Conservation (phyloP, 2,329 filamentous ascomycete genomes). For the Lasiodiplodia citricola region DNA sequence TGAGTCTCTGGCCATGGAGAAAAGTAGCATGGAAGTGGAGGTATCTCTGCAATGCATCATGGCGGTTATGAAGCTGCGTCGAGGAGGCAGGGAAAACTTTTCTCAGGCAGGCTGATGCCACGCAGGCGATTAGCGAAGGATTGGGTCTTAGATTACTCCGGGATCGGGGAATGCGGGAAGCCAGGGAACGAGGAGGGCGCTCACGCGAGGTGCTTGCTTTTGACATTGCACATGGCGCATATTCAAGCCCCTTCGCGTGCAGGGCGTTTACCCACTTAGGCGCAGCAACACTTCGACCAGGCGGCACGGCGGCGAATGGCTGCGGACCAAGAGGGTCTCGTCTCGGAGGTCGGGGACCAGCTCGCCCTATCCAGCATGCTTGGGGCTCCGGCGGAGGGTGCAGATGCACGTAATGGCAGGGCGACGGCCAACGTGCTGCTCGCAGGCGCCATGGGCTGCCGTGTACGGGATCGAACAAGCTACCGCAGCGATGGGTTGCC, state of each 20-base stretch:
- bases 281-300: neutral
- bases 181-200: conserved; percentile 4
- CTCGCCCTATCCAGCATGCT: neutral
- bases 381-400: neutral
- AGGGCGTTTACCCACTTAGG: neutral
- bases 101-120: neutral
- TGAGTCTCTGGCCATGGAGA: neutral
- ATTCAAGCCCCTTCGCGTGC: conserved; percentile 15
- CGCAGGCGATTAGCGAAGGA: conserved; percentile 23
- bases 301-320: conserved; percentile 2
- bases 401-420: conserved; percentile 21
- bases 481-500: conserved; percentile 27
- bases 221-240: conserved; percentile 14
- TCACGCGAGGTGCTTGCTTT: conserved; percentile 12
- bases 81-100: neutral
- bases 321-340: conserved; percentile 3
- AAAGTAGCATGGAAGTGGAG: too few relatives aligned
- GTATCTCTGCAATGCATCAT: neutral
- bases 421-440: conserved; percentile 17
- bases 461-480: conserved; percentile 19
- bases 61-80: neutral
- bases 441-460: conserved; percentile 22
- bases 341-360: conserved; percentile 8
- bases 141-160: conserved; percentile 16
- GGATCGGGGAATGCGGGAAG: conserved; percentile 22